These are phyloP conservation scores for Flaveria bidentis DNA, from an alignment of 129 eudicot genomes.

Conservation along the genomic window DNA sequence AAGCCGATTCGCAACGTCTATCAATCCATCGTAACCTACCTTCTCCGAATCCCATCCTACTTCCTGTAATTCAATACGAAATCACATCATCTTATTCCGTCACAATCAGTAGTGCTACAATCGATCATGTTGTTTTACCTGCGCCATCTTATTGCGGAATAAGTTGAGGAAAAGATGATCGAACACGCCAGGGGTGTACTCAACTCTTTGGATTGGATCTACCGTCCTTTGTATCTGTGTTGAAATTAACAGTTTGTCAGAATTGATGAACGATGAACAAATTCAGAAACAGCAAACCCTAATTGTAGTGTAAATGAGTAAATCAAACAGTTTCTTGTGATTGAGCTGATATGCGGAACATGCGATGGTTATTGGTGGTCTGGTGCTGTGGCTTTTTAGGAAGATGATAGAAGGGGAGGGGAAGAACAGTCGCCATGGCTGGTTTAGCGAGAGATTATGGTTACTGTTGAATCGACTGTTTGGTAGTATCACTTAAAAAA, in stretches of 20 bases:
- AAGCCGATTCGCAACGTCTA: slow-evolving; percentile 83
- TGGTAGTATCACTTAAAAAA: too few relatives aligned
- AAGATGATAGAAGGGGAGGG: background rate
- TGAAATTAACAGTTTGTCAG: background rate
- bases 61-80: slow-evolving; percentile 49
- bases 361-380: slow-evolving; percentile 1
- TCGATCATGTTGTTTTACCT: slow-evolving; percentile 38
- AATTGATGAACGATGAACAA: slow-evolving; percentile 2
- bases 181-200: slow-evolving; percentile 61
- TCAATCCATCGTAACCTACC: slow-evolving; percentile 87
- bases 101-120: background rate
- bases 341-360: slow-evolving; percentile 30
- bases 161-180: slow-evolving; percentile 62
- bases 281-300: background rate
- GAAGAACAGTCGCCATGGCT: slow-evolving; percentile 22
- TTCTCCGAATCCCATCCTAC: slow-evolving; percentile 94
- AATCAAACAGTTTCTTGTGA: slow-evolving; percentile 31
- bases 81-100: background rate
- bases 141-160: slow-evolving; percentile 79
- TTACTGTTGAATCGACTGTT: background rate
- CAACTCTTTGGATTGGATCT: slow-evolving; percentile 32
- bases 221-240: slow-evolving; percentile 36
- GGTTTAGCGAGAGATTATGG: slow-evolving; percentile 3
- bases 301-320: background rate
- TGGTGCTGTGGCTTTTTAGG: slow-evolving; percentile 17